Percentiles rank a stretch among this genome's conserved stretches.
phyloP scores from a whole-genome alignment of 148 eudicot species.

The Gaultheria prostrata region DNA sequence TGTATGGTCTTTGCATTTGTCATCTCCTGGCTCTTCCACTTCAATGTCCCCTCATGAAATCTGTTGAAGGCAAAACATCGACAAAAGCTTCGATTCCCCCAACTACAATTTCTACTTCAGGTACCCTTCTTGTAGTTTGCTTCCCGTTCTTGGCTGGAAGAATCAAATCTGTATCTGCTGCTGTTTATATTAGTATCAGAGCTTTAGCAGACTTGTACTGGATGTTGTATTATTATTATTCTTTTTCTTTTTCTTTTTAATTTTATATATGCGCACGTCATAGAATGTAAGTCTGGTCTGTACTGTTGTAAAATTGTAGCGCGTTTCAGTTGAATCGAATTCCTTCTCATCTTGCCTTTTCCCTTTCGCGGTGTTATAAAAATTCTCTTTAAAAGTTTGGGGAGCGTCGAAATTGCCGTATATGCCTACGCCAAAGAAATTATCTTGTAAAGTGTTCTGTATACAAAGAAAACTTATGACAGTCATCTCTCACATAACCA shows the following conservation, averaged over 20 bases:
- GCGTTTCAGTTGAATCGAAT: background rate
- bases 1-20: constrained; percentile 95
- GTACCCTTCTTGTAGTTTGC: constrained; percentile 5
- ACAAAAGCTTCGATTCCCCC: background rate
- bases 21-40: constrained; percentile 93
- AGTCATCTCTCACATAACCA: too few relatives aligned
- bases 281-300: background rate
- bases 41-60: constrained; percentile 62
- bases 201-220: constrained; percentile 7
- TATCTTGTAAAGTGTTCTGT: too few relatives aligned
- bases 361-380: too few relatives aligned
- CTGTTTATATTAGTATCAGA: constrained; percentile 9
- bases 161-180: background rate
- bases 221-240: background rate
- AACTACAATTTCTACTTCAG: background rate
- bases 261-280: background rate
- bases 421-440: too few relatives aligned
- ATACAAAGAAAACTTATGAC: too few relatives aligned
- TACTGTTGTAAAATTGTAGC: background rate
- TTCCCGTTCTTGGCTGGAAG: background rate
- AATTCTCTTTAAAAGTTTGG: too few relatives aligned
- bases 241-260: background rate
- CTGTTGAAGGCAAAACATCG: background rate
- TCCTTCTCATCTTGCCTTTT: background rate
- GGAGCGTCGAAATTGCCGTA: too few relatives aligned